phyloP scores from a whole-genome alignment of 2,329 filamentous ascomycete species.

The Penicillium sp. region DNA sequence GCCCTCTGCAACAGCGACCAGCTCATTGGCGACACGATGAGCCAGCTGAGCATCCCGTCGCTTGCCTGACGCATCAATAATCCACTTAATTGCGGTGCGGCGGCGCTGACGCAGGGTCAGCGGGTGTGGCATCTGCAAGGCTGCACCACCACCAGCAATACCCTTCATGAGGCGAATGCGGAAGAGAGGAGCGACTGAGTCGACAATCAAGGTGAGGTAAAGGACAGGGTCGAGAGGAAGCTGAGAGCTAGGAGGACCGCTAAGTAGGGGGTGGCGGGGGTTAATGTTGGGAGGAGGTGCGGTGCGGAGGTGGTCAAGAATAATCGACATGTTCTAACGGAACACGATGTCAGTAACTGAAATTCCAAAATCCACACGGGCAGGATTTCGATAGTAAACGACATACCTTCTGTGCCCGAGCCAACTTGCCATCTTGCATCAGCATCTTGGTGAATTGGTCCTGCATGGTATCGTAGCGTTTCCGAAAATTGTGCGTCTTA shows the following conservation, averaged over 20 bases:
- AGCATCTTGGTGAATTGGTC: constrained; percentile 85
- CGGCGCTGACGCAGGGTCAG: constrained; percentile 73
- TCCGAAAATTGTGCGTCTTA: constrained; percentile 64
- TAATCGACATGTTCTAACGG: constrained; percentile 74
- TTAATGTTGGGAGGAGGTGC: constrained; percentile 75
- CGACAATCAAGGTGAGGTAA: constrained; percentile 87
- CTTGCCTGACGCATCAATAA: constrained; percentile 79
- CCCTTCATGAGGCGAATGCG: constrained; percentile 74
- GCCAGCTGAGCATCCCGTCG: constrained; percentile 73
- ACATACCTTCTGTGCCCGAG: constrained; percentile 78
- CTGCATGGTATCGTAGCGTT: constrained; percentile 82
- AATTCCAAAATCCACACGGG: not conserved
- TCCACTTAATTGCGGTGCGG: constrained; percentile 81
- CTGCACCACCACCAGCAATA: constrained; percentile 79
- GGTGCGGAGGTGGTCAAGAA: constrained; percentile 82
- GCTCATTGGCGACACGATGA: constrained; percentile 77
- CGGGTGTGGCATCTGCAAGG: constrained; percentile 80
- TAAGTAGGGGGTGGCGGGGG: constrained; percentile 58
- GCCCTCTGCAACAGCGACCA: constrained; percentile 85
- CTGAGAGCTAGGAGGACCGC: constrained; percentile 73
- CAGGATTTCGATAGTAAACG: not conserved
- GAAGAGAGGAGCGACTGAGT: constrained; percentile 87
- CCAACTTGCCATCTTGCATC: constrained; percentile 90
- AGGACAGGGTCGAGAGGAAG: constrained; percentile 86
- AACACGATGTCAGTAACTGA: not conserved